phyloP scores from a whole-genome alignment of 306 rosid species.

The Benincasa hispida region DNA sequence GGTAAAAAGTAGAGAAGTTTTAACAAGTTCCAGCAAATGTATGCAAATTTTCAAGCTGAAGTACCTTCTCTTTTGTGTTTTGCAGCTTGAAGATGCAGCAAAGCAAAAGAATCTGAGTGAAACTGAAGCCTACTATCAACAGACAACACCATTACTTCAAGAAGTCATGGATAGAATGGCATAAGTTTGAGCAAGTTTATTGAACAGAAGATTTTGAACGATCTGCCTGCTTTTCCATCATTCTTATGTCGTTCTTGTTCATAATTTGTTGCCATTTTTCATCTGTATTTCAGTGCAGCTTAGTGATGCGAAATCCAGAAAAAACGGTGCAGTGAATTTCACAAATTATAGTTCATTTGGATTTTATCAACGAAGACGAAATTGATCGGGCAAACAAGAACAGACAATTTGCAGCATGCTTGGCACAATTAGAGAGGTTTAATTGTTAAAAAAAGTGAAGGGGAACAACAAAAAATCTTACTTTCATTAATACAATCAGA shows the following conservation, averaged over 20 bases:
- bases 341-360: not conserved
- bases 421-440: not conserved
- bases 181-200: not conserved
- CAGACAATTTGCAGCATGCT: not conserved
- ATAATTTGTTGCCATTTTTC: not conserved
- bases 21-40: not conserved
- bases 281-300: not conserved
- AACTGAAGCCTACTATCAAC: slow-evolving; percentile 39
- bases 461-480: not conserved
- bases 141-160: slow-evolving; percentile 55
- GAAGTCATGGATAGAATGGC: slow-evolving; percentile 79
- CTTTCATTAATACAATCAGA: slow-evolving; percentile 11
- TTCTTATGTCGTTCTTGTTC: not conserved
- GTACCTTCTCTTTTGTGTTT: not conserved
- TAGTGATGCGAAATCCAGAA: not conserved
- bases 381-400: not conserved
- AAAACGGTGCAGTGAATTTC: not conserved
- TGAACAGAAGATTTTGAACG: not conserved
- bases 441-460: not conserved
- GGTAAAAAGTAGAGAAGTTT: slow-evolving; percentile 24
- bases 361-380: not conserved
- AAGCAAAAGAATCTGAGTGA: slow-evolving; percentile 33
- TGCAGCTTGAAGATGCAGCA: slow-evolving; percentile 73
- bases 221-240: not conserved
- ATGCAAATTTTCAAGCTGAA: not conserved